A percentile compares a stretch with the other conserved stretches of the same genome.
Evolutionary conservation across 169 alveolate genomes (phyloP).

Genomic region (Plasmodium vinckei): DNA sequence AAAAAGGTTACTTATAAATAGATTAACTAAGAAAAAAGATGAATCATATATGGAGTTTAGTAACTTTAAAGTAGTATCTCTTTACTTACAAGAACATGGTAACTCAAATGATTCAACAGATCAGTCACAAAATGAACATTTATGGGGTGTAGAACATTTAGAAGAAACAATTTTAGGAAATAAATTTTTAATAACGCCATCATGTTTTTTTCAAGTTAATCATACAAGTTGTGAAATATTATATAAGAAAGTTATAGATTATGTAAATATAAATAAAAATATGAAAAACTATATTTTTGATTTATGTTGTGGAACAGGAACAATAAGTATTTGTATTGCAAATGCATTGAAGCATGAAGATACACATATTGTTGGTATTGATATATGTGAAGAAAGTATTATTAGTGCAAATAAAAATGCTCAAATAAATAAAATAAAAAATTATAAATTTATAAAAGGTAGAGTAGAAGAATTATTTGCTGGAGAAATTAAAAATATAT

Average conservation of each 20-base stretch:
- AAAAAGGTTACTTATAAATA: slow-evolving; percentile 62
- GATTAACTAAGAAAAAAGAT: slow-evolving; percentile 57
- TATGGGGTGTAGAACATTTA: slow-evolving; percentile 72
- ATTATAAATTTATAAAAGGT: slow-evolving; percentile 74
- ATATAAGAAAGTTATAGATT: slow-evolving; percentile 59
- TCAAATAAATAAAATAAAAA: slow-evolving; percentile 58
- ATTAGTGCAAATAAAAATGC: slow-evolving; percentile 75
- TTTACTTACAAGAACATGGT: slow-evolving; percentile 73
- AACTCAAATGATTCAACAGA: slow-evolving; percentile 57
- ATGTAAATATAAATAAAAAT: slow-evolving; percentile 35
- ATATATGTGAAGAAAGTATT: slow-evolving; percentile 72
- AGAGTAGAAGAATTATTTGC: slow-evolving; percentile 73
- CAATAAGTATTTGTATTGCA: slow-evolving; percentile 73
- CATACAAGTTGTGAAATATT: slow-evolving; percentile 71
- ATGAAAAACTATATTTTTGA: slow-evolving; percentile 67
- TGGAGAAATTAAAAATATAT: slow-evolving; percentile 54
- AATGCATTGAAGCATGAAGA: slow-evolving; percentile 42
- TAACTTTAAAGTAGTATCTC: slow-evolving; percentile 50
- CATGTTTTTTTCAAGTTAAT: slow-evolving; percentile 77
- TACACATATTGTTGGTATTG: slow-evolving; percentile 60
- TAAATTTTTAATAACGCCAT: slow-evolving; percentile 69
- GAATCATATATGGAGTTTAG: slow-evolving; percentile 45
- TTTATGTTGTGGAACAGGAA: slow-evolving; percentile 77
- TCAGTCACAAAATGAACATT: slow-evolving; percentile 70
- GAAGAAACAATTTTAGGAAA: slow-evolving; percentile 62